Percentiles rank a stretch among this genome's conserved stretches.
Evolutionary conservation across 75 land plant genomes (phyloP).

Genomic region (Sequoiadendron giganteum): DNA sequence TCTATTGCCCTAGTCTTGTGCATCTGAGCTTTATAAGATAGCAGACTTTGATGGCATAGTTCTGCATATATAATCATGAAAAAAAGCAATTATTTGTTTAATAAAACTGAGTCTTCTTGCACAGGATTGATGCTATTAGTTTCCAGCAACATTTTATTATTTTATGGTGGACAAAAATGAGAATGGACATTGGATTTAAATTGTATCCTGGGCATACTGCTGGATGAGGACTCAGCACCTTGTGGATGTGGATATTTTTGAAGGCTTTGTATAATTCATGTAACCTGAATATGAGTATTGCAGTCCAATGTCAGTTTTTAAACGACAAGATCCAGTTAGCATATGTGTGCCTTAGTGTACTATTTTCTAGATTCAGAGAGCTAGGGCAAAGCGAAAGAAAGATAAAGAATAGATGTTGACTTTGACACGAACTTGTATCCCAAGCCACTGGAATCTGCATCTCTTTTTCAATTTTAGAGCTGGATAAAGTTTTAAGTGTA

Average conservation of each 20-base stretch:
- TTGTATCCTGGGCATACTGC: background rate
- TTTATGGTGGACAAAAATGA: background rate
- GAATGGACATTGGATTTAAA: background rate
- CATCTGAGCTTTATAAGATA: background rate
- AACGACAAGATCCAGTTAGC: background rate
- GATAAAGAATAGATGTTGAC: background rate
- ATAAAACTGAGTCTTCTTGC: too few species aligned
- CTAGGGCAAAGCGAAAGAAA: background rate
- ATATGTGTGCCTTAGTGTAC: background rate
- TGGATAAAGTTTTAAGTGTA: background rate
- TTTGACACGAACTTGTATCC: background rate
- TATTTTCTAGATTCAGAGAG: background rate
- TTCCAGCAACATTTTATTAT: background rate
- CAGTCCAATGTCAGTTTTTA: background rate
- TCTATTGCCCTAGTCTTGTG: background rate
- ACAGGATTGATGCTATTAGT: background rate
- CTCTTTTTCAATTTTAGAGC: background rate
- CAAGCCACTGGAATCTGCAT: background rate
- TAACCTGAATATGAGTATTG: background rate
- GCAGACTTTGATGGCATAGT: background rate
- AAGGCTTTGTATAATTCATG: background rate
- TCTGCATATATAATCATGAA: background rate
- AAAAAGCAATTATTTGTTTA: background rate
- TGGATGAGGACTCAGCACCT: background rate
- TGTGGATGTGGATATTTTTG: background rate